These are phyloP conservation scores for Trichoderma atrobrunneum DNA, from an alignment of 2,329 filamentous ascomycete species.

Conservation along the genomic window DNA sequence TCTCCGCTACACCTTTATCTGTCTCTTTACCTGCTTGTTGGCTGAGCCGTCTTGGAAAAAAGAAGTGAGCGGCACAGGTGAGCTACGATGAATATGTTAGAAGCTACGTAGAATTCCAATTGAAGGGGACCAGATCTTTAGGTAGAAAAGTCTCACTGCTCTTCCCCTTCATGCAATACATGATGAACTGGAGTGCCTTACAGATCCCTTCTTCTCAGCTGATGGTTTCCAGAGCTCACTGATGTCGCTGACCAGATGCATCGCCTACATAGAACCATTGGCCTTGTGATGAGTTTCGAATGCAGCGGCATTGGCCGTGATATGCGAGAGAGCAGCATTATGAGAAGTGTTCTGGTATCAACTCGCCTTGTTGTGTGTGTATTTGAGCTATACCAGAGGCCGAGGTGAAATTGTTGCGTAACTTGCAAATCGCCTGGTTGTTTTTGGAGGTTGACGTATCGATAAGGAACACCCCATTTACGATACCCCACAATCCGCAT, in stretches of 20 bases:
- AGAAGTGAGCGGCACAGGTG: background rate
- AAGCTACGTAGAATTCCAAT: background rate
- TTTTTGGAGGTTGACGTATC: background rate
- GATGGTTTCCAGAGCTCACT: background rate
- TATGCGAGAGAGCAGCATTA: constrained; percentile 2
- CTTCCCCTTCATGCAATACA: background rate
- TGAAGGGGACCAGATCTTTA: background rate
- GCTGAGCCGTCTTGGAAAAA: background rate
- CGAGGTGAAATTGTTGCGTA: background rate
- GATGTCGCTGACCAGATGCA: background rate
- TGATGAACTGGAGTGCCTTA: background rate
- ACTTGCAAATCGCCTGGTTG: background rate
- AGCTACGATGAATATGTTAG: background rate
- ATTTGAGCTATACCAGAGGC: background rate
- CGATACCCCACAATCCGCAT: background rate
- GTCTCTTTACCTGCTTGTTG: constrained; percentile 20
- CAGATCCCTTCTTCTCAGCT: background rate
- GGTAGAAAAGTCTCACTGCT: background rate
- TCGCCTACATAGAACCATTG: background rate
- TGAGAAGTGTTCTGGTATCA: background rate
- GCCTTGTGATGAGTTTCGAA: background rate
- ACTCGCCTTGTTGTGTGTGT: background rate
- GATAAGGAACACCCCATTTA: background rate
- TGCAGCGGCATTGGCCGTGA: background rate
- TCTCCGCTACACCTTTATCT: background rate